Conservation (phyloP, 371 early-diverging fungal genomes). For the Saksenaea vasiformis region DNA sequence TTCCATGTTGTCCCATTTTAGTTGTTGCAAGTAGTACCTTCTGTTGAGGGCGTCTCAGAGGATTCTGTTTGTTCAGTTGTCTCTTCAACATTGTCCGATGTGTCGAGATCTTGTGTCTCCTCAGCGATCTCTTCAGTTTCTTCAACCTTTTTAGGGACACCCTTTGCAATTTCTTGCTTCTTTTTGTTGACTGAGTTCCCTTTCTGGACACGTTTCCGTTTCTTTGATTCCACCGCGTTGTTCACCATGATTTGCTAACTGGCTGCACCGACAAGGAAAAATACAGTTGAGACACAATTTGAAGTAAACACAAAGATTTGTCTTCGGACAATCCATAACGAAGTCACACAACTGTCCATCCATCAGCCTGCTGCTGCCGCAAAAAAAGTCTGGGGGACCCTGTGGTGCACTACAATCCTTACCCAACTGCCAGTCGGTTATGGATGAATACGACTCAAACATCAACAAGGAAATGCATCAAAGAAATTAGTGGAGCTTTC, state of each 20-base stretch:
- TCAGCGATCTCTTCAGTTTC: slow-evolving; percentile 21
- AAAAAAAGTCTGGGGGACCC: neutral
- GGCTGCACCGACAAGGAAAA: neutral
- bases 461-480: too few relatives aligned
- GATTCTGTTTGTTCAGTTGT: slow-evolving; percentile 37
- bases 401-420: neutral
- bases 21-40: slow-evolving; percentile 3
- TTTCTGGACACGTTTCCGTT: slow-evolving; percentile 11
- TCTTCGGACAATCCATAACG: too few relatives aligned
- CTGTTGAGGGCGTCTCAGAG: slow-evolving; percentile 26
- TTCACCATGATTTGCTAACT: slow-evolving; percentile 6
- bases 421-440: neutral
- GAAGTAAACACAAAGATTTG: neutral
- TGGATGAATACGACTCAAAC: too few relatives aligned
- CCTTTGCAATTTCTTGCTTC: slow-evolving; percentile 24
- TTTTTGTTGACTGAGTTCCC: slow-evolving; percentile 11
- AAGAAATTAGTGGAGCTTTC: too few relatives aligned
- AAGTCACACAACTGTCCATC: too few relatives aligned
- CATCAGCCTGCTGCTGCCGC: too few relatives aligned
- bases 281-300: neutral
- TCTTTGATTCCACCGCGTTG: slow-evolving; percentile 9
- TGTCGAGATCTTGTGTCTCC: slow-evolving; percentile 15
- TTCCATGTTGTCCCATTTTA: slow-evolving; percentile 13
- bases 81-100: slow-evolving; percentile 19
- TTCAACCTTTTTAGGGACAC: neutral